Conservation (phyloP, 2,329 filamentous ascomycete species). For the Ceratocystis destructans region DNA sequence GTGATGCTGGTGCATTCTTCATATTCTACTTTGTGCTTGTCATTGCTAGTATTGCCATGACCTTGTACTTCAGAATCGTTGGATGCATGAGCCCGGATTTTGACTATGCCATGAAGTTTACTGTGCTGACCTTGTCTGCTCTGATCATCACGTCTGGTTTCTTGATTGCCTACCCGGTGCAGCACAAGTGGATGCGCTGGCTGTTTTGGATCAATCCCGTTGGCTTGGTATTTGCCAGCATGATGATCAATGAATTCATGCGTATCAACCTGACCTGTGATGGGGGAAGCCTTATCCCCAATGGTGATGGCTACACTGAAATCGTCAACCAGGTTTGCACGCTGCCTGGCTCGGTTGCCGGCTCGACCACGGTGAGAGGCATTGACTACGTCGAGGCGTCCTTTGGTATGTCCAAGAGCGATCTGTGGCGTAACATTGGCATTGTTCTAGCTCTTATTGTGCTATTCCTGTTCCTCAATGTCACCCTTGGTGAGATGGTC, state of each 20-base stretch:
- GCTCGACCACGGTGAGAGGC: slow-evolving; percentile 50
- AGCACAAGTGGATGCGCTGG: slow-evolving; percentile 68
- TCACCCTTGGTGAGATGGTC: slow-evolving; percentile 64
- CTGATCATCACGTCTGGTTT: slow-evolving; percentile 73
- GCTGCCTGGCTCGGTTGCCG: slow-evolving; percentile 54
- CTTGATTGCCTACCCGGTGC: slow-evolving; percentile 62
- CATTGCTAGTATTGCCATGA: slow-evolving; percentile 57
- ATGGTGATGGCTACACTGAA: slow-evolving; percentile 54
- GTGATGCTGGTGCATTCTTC: slow-evolving; percentile 65
- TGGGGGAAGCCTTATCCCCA: slow-evolving; percentile 53
- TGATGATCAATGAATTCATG: slow-evolving; percentile 83
- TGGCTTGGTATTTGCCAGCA: slow-evolving; percentile 57
- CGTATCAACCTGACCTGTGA: slow-evolving; percentile 55
- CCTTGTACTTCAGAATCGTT: slow-evolving; percentile 61
- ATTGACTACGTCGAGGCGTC: slow-evolving; percentile 52
- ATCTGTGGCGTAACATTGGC: slow-evolving; percentile 74
- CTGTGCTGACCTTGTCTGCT: slow-evolving; percentile 65
- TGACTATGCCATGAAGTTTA: slow-evolving; percentile 73
- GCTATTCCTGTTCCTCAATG: slow-evolving; percentile 62
- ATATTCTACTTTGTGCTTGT: slow-evolving; percentile 61
- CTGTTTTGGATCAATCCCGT: slow-evolving; percentile 65
- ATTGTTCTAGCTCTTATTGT: slow-evolving; percentile 65
- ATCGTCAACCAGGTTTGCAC: slow-evolving; percentile 71
- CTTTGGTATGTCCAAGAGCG: slow-evolving; percentile 51
- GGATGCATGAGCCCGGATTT: slow-evolving; percentile 67